Evolutionary conservation across 2,329 filamentous ascomycete genomes (phyloP), one percentile per base, ranked within the genome.

Genomic region (Fusarium keratoplasticum): DNA sequence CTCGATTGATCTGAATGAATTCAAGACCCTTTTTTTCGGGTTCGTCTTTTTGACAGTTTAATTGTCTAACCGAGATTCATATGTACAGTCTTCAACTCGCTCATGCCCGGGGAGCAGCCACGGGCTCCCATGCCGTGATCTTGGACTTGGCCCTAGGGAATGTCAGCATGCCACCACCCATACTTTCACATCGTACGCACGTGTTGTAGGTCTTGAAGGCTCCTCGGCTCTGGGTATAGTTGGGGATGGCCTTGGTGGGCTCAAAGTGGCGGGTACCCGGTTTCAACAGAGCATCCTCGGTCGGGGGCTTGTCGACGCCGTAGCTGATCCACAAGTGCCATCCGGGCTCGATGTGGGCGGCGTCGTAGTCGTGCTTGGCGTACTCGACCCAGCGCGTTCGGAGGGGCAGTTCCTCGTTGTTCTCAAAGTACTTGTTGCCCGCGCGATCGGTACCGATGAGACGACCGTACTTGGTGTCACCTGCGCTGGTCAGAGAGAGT

Each of bases 261-360:
- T 98, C 95, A 93, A 95, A 98, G 40, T 87, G 83, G 72, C 95
- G 90, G 55, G 91, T 83, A 76, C 90, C 88, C 61, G 91, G 86
- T 78, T 91, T 89, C 73, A 97, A 81, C 72, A 96, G 83, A 61
- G 91, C 86, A 82, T 99, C 96, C 80, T 93, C 84, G 40, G 88
- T 90, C 2, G 96, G 96, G 40, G 96, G 91, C 84, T 94, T 93
- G 84, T 98, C 95, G 79, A 98, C 92, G 85, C 92, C 87, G 86
- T 99, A 98, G 76, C 95, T 95, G 78, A 99, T 95, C 96, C 96
- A 99, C 33, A 94, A 95, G 86, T 98, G 96, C 96, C 96, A 99
- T 84, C 96, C 94, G 60, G 96, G 95, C 85, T 98, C 96, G 79
- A 98, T 94, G 64, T 98, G 94, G 68, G 90, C 90, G 72, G 94